Base-by-base conservation (phyloP, 805 yeast species). In the Cyberlindnera japonica region DNA sequence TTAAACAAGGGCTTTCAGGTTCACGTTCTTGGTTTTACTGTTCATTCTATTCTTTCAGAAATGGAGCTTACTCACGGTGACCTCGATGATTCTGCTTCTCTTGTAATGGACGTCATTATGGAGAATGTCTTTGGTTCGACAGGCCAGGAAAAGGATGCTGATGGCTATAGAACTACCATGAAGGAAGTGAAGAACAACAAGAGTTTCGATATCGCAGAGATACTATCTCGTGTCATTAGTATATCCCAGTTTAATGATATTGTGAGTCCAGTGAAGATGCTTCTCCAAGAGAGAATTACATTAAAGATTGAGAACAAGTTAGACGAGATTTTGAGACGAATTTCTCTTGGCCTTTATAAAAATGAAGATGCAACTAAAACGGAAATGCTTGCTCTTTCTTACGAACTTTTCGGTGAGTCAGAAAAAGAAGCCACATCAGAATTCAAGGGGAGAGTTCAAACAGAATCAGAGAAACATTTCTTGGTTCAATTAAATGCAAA, bases 101-200 rank as follows among this genome's bases (percentile, higher is more conserved):
- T 82, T 40, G 64, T 90, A 11, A 80, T 82, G 50, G 79, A 77
- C 17, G 68, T 88, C 13, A 71, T 90, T 17, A 91, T 91, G 96
- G 95, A 89, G 55, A 96, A 91, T 55, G 74, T 80, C 4, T 90
- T 93, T 61, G 99, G 99, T 18, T 75, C 82, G 9, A 85, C 95
- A 4, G 95, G 96, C 25, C 83, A 83, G 56, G 98, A 93, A 55
- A 91, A 93, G 58, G 98, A 93, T 49, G 90, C 93, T 5, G 97
- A 89, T 46, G 96, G 89, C 15, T 91, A 93, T 55, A 76, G 75
- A 38, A 81, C 86, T 22, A 79, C 81, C 46, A 85, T 89, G 79
- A 85, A 83, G 53, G 99, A 91, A 67, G 91, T 93, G 25, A 90
- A 88, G 58, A 81, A 79, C 49, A 87, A 86, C 56, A 88, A 88